Conservation (phyloP, 495 filamentous ascomycete species). For the Astrocystis sublimbata region DNA sequence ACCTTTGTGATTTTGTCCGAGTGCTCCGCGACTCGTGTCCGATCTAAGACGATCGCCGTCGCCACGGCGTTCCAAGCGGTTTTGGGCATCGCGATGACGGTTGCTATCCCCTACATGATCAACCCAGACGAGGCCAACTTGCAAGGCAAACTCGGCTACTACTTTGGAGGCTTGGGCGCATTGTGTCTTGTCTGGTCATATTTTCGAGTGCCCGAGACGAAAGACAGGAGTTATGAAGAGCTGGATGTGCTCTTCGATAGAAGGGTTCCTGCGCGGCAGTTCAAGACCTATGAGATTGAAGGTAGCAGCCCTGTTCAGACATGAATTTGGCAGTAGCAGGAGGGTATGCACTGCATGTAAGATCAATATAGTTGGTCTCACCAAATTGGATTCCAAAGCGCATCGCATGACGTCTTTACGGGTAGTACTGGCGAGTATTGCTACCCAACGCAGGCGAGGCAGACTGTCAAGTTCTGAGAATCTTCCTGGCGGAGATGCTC, state of each 20-base stretch:
- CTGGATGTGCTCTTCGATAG: conserved; percentile 54
- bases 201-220: conserved; percentile 62
- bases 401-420: background rate
- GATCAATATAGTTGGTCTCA: background rate
- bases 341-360: background rate
- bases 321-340: background rate
- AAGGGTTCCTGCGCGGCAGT: conserved; percentile 55
- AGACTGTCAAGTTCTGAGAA: background rate
- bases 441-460: no score
- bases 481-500: background rate
- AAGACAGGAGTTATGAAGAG: conserved; percentile 61
- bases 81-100: conserved; percentile 60
- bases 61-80: conserved; percentile 61
- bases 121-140: conserved; percentile 65
- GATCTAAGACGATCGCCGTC: conserved; percentile 63
- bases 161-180: conserved; percentile 59
- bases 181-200: conserved; percentile 50
- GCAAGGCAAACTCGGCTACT: conserved; percentile 67
- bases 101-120: conserved; percentile 67
- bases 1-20: conserved; percentile 65
- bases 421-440: background rate
- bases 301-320: conserved; percentile 10
- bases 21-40: conserved; percentile 56
- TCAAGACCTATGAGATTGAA: conserved; percentile 41
- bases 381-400: no score